phyloP scores from a whole-genome alignment of 2,329 filamentous ascomycete species.

The Knufia fluminis region DNA sequence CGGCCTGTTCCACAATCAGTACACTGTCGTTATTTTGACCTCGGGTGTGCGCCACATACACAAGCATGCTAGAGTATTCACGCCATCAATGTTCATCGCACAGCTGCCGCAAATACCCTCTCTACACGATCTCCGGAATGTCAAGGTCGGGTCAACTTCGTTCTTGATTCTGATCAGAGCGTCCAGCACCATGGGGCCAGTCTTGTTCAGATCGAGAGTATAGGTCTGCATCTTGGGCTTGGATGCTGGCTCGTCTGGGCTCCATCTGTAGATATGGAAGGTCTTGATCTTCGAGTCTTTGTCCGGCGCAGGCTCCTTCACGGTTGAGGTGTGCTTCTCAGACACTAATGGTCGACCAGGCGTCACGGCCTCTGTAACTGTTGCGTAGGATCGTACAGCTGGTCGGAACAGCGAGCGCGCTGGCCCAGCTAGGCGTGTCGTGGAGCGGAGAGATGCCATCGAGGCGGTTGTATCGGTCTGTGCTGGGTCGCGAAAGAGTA shows the following conservation, averaged over 20 bases:
- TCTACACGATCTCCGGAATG: constrained; percentile 89
- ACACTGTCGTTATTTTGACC: constrained; percentile 11
- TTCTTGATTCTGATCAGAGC: constrained; percentile 98
- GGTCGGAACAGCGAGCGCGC: constrained; percentile 29
- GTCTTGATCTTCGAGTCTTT: constrained; percentile 66
- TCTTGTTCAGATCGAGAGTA: constrained; percentile 95
- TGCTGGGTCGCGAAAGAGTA: background rate
- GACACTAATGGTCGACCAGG: constrained; percentile 28
- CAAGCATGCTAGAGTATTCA: constrained; percentile 93
- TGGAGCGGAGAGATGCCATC: constrained; percentile 43
- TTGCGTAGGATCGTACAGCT: constrained; percentile 39
- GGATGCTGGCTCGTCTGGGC: constrained; percentile 79
- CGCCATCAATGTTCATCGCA: constrained; percentile 99
- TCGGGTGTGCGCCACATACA: constrained; percentile 54
- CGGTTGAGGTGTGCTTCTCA: constrained; percentile 49
- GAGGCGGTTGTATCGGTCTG: constrained; percentile 6
- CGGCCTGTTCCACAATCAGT: constrained; percentile 53
- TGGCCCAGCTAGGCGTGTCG: constrained; percentile 36
- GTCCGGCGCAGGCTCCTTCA: constrained; percentile 51
- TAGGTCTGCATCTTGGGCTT: constrained; percentile 97
- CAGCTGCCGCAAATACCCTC: constrained; percentile 98
- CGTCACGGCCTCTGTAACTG: constrained; percentile 32
- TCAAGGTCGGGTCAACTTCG: constrained; percentile 91
- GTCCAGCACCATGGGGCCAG: constrained; percentile 95
- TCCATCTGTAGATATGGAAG: constrained; percentile 99